Evolutionary conservation across 352 stramenopile species (phyloP).

Genomic region (Poterioochromonas sp.): DNA sequence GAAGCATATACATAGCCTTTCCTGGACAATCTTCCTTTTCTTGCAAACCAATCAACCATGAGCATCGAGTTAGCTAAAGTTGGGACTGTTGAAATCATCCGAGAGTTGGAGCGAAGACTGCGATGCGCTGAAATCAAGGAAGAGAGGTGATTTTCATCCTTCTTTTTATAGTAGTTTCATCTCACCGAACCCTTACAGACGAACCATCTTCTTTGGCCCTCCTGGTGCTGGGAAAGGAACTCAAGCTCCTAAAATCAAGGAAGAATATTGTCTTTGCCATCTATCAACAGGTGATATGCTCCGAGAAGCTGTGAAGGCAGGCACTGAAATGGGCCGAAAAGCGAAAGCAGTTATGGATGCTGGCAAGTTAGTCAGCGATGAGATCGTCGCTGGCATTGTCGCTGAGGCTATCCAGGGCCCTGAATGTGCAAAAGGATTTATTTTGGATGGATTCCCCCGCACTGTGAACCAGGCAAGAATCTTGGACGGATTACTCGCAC

Average conservation of each 20-base stretch:
- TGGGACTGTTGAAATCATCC: neutral
- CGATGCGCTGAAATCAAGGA: slow-evolving; percentile 34
- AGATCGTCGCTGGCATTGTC: slow-evolving; percentile 99
- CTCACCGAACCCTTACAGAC: neutral
- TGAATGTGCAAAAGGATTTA: slow-evolving; percentile 95
- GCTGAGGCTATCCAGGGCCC: slow-evolving; percentile 90
- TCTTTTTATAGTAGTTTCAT: slow-evolving; percentile 17
- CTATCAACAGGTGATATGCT: slow-evolving; percentile 98
- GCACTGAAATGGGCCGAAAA: slow-evolving; percentile 94
- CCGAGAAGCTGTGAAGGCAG: slow-evolving; percentile 82
- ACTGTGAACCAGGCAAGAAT: slow-evolving; percentile 93
- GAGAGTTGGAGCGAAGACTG: slow-evolving; percentile 29
- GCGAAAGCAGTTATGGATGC: slow-evolving; percentile 97
- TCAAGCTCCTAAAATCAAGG: slow-evolving; percentile 92
- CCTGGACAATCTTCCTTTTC: too few relatives aligned
- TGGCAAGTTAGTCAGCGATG: slow-evolving; percentile 74
- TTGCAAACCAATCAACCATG: too few relatives aligned
- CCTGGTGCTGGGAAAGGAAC: slow-evolving; percentile 96
- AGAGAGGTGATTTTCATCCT: neutral
- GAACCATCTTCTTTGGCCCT: slow-evolving; percentile 56
- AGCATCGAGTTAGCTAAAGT: neutral
- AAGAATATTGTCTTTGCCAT: slow-evolving; percentile 94
- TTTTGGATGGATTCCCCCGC: slow-evolving; percentile 98
- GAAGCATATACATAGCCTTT: too few relatives aligned
- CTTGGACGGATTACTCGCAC: slow-evolving; percentile 88